Evolutionary conservation across 352 stramenopile species (phyloP).

Genomic region (Phytopythium vexans): DNA sequence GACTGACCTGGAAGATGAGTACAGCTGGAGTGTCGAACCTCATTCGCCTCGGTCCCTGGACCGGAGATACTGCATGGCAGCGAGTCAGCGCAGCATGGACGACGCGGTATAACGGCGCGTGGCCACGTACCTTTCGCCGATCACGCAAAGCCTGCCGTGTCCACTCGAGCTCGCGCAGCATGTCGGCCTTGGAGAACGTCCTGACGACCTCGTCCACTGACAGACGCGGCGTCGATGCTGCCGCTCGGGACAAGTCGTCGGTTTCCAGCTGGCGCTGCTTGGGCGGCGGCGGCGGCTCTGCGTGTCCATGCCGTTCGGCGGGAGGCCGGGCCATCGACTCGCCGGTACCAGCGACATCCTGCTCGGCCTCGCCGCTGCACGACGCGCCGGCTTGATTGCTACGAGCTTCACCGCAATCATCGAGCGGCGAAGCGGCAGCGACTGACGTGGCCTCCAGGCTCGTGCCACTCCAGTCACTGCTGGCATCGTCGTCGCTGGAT

Average conservation of each 20-base stretch:
- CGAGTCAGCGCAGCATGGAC: not conserved
- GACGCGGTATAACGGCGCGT: constrained; percentile 1
- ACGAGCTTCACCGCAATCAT: too few relatives aligned
- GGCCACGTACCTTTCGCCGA: constrained; percentile 33
- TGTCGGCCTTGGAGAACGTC: constrained; percentile 44
- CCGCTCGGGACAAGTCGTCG: not conserved
- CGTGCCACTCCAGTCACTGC: too few relatives aligned
- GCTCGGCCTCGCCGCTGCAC: too few relatives aligned
- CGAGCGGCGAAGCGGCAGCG: not conserved
- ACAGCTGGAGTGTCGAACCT: not conserved
- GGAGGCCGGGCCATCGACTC: not conserved
- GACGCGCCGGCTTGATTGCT: too few relatives aligned
- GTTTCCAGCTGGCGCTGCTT: constrained; percentile 3
- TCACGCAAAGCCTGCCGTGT: constrained; percentile 39
- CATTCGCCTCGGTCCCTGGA: constrained; percentile 17
- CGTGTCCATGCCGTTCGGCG: constrained; percentile 4
- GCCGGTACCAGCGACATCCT: too few relatives aligned
- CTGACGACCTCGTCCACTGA: constrained; percentile 37
- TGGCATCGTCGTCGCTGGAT: too few relatives aligned
- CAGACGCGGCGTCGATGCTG: not conserved
- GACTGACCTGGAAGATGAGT: not conserved
- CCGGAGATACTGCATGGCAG: constrained; percentile 28
- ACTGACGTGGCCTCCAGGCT: not conserved
- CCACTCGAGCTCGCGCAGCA: constrained; percentile 57
- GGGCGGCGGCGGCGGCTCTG: not conserved